phyloP scores from a whole-genome alignment of 768 basidiomycete species.

The Mycena pura region DNA sequence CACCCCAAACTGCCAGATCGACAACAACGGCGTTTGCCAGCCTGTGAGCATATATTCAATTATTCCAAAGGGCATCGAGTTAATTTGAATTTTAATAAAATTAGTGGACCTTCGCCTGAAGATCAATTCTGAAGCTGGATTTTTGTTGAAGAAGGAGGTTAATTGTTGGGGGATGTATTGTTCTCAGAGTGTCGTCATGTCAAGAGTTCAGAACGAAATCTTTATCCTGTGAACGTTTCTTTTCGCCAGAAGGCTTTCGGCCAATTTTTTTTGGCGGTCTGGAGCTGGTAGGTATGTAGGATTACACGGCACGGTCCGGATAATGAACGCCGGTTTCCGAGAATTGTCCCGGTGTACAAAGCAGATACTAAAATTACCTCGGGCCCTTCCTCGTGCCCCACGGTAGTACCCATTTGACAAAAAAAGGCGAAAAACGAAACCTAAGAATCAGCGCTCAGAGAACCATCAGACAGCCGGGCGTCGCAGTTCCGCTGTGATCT shows the following conservation, averaged over 20 bases:
- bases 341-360: not conserved
- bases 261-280: slow-evolving; percentile 7
- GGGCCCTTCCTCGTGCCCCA: not conserved
- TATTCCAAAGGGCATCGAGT: slow-evolving; percentile 11
- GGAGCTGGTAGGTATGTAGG: slow-evolving; percentile 9
- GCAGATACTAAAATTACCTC: not conserved
- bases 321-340: not conserved
- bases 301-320: not conserved
- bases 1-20: slow-evolving; percentile 15
- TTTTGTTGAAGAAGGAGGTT: slow-evolving; percentile 17
- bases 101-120: slow-evolving; percentile 14
- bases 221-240: slow-evolving; percentile 11
- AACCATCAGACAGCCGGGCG: not conserved
- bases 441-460: not conserved
- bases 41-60: slow-evolving; percentile 17
- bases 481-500: not conserved
- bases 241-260: slow-evolving; percentile 10
- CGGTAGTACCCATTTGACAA: not conserved
- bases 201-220: slow-evolving; percentile 16
- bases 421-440: not conserved
- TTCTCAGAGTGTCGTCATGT: slow-evolving; percentile 16
- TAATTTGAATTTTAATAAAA: slow-evolving; percentile 13
- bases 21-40: slow-evolving; percentile 13
- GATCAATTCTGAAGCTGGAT: slow-evolving; percentile 17
- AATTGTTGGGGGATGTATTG: slow-evolving; percentile 18